Percentiles rank a stretch among this genome's conserved stretches.
Evolutionary conservation across 2,329 filamentous ascomycete species (phyloP).

Genomic region (Balansia obtecta): DNA sequence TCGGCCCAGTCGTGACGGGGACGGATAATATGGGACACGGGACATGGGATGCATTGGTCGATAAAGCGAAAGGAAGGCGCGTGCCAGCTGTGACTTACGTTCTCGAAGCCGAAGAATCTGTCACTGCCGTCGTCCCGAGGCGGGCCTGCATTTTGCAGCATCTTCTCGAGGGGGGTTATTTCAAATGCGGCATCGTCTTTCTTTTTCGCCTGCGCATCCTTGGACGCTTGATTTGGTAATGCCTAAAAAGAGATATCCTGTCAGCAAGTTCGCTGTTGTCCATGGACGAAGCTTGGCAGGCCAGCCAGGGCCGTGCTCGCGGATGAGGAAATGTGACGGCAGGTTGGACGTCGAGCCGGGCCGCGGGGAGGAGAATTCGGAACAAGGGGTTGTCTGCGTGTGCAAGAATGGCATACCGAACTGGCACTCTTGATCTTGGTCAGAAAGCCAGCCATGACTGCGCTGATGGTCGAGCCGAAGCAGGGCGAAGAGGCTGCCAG

Average conservation of each 20-base stretch:
- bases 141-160: constrained; percentile 71
- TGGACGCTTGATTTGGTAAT: constrained; percentile 27
- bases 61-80: background rate
- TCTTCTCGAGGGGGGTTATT: constrained; percentile 53
- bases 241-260: constrained; percentile 26
- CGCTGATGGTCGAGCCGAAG: constrained; percentile 6
- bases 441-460: constrained; percentile 43
- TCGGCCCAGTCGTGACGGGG: background rate
- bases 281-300: constrained; percentile 8
- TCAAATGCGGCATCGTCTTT: constrained; percentile 47
- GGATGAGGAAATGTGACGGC: background rate
- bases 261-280: constrained; percentile 16
- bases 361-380: background rate
- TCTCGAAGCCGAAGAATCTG: constrained; percentile 97
- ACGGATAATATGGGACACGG: background rate
- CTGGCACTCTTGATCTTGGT: constrained; percentile 45
- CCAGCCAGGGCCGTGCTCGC: background rate
- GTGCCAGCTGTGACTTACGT: constrained; percentile 54
- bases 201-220: constrained; percentile 38
- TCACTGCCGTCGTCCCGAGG: constrained; percentile 81
- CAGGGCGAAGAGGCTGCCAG: background rate
- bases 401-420: constrained; percentile 32
- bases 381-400: no score
- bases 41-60: background rate
- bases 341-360: background rate